Conservation (phyloP, 495 filamentous ascomycete genomes). For the Apiosordaria backusii region DNA sequence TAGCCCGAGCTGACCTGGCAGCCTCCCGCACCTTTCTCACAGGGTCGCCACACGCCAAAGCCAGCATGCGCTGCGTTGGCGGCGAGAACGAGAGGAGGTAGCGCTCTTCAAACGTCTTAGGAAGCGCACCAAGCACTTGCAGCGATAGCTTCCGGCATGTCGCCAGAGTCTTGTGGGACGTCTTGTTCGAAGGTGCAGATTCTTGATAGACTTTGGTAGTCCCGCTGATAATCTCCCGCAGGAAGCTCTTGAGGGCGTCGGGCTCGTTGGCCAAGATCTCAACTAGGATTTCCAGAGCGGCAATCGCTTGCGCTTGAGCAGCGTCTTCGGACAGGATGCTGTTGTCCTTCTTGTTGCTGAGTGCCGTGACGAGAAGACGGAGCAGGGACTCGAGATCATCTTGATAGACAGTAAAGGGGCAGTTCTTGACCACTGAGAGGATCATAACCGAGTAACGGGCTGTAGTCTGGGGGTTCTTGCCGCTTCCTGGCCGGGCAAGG, state of each 20-base stretch:
- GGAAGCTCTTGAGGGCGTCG: slow-evolving; percentile 32
- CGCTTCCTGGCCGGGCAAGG: slow-evolving; percentile 22
- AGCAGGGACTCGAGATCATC: slow-evolving; percentile 37
- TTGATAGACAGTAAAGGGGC: slow-evolving; percentile 40
- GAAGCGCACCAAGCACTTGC: slow-evolving; percentile 38
- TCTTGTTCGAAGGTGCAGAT: slow-evolving; percentile 18
- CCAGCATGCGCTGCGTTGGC: slow-evolving; percentile 38
- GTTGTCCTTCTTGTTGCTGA: slow-evolving; percentile 17
- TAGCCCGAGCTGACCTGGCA: slow-evolving; percentile 40
- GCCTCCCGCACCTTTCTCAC: slow-evolving; percentile 42
- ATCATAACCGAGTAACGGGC: slow-evolving; percentile 30
- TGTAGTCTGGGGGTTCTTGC: slow-evolving; percentile 15
- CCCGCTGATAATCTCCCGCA: slow-evolving; percentile 36
- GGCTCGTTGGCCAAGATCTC: slow-evolving; percentile 39
- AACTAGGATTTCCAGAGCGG: slow-evolving; percentile 39
- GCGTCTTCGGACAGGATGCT: slow-evolving; percentile 15
- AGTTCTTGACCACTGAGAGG: slow-evolving; percentile 39
- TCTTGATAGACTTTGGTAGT: slow-evolving; percentile 29
- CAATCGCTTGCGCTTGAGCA: slow-evolving; percentile 21
- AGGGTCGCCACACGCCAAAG: slow-evolving; percentile 42
- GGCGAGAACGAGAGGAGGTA: slow-evolving; percentile 34
- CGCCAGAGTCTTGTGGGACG: not conserved
- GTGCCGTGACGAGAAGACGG: slow-evolving; percentile 37
- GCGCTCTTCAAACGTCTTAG: slow-evolving; percentile 39
- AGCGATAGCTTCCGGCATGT: slow-evolving; percentile 37